Percentiles rank a stretch among this genome's conserved stretches.
Conservation (phyloP, 352 stramenopile genomes). For the Phytophthora meadii region DNA sequence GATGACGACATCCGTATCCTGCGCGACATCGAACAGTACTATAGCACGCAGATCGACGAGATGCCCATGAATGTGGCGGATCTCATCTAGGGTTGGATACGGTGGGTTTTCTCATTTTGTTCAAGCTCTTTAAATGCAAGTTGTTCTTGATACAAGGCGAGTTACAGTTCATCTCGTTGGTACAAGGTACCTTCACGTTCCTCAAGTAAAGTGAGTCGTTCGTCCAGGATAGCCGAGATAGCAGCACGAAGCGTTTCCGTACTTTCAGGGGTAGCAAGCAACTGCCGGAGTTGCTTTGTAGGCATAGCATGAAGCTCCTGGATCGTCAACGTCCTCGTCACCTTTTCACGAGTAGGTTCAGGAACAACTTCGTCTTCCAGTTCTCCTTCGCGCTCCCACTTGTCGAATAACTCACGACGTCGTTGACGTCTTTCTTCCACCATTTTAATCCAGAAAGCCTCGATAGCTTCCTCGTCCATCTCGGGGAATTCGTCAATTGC, state of each 20-base stretch:
- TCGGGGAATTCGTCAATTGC: constrained; percentile 86
- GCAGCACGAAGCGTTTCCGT: constrained; percentile 45
- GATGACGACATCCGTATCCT: constrained; percentile 96
- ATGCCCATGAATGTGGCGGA: constrained; percentile 99
- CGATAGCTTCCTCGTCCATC: constrained; percentile 85
- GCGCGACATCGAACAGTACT: constrained; percentile 99
- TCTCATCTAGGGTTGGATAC: constrained; percentile 94
- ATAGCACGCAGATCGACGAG: constrained; percentile 99
- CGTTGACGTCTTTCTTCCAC: constrained; percentile 54
- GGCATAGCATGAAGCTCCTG: constrained; percentile 53
- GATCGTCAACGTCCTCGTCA: constrained; percentile 54
- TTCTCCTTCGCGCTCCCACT: constrained; percentile 46
- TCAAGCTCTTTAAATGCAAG: constrained; percentile 60
- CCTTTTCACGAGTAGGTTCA: constrained; percentile 6
- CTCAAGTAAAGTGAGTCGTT: constrained; percentile 50
- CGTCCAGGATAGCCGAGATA: constrained; percentile 58
- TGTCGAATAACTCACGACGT: constrained; percentile 52
- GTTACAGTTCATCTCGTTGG: constrained; percentile 38
- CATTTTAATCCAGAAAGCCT: constrained; percentile 81
- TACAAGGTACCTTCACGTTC: constrained; percentile 28
- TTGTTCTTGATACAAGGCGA: neutral
- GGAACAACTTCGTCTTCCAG: neutral
- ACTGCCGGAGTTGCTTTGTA: constrained; percentile 57
- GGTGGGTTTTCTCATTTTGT: constrained; percentile 6
- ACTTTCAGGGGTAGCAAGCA: constrained; percentile 41